These are phyloP conservation scores for Globisporangium viniferum DNA, from an alignment of 352 stramenopile genomes.

Conservation along the genomic window DNA sequence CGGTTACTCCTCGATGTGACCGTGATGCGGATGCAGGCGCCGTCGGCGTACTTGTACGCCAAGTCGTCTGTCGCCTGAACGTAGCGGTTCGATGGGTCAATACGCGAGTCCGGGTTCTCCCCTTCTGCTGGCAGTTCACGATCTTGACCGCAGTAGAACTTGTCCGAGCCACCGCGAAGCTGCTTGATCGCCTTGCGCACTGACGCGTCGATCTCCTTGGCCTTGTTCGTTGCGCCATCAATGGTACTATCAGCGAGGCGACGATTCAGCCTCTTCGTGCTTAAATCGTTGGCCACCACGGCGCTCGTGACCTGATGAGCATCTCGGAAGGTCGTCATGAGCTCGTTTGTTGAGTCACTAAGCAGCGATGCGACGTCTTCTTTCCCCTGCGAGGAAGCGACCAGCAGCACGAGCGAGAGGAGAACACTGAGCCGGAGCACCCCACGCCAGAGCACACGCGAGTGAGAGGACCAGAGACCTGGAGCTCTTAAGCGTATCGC, in stretches of 20 bases:
- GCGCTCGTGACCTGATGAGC: not conserved
- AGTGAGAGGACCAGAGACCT: not conserved
- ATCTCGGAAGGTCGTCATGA: not conserved
- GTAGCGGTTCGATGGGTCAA: conserved; percentile 28
- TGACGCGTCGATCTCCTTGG: conserved; percentile 39
- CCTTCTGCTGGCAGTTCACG: conserved; percentile 37
- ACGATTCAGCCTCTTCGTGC: not conserved
- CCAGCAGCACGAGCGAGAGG: not conserved
- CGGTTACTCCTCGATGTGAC: conserved; percentile 20
- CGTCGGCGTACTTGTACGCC: conserved; percentile 44
- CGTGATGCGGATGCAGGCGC: conserved; percentile 29
- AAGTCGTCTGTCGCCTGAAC: conserved; percentile 23
- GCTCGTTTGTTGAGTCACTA: not conserved
- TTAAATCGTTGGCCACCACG: not conserved
- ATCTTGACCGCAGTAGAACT: conserved; percentile 66
- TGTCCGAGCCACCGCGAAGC: conserved; percentile 46
- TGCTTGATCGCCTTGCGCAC: conserved; percentile 65
- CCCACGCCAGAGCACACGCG: not conserved
- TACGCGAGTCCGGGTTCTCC: conserved; percentile 15
- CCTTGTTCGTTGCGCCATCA: conserved; percentile 31
- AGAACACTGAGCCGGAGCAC: not conserved
- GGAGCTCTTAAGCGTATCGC: not conserved
- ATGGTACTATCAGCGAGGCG: not conserved
- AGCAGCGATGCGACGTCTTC: not conserved
- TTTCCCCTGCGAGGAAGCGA: not conserved